Percentiles rank a stretch among this genome's conserved stretches.
Evolutionary conservation across 1,139 yeast genomes (phyloP).

Genomic region (Hansenula lynferdii): DNA sequence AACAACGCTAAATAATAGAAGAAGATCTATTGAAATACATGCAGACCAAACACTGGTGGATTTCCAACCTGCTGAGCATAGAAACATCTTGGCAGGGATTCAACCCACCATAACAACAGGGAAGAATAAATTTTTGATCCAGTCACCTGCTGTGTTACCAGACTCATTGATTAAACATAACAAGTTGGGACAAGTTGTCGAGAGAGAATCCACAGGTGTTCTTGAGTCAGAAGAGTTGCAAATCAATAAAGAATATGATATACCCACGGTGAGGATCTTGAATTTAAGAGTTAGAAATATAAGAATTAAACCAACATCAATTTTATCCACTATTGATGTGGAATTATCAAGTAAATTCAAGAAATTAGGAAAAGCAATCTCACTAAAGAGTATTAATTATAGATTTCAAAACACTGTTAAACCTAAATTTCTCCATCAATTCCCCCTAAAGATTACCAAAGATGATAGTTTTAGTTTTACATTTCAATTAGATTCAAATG

Average conservation of each 20-base stretch:
- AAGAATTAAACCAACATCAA: conserved; percentile 45
- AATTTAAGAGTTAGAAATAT: conserved; percentile 54
- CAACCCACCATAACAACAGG: conserved; percentile 14
- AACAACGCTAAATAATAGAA: conserved; percentile 1
- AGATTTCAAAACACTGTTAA: conserved; percentile 34
- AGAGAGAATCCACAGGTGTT: too few relatives aligned
- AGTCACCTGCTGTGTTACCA: conserved; percentile 10
- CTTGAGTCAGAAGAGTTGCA: neutral
- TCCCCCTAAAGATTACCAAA: conserved; percentile 27
- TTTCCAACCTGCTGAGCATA: conserved; percentile 16
- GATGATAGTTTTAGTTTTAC: conserved; percentile 36
- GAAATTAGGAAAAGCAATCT: conserved; percentile 22
- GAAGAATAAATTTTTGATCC: conserved; percentile 3
- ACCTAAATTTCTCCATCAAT: conserved; percentile 24
- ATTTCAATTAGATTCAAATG: conserved; percentile 33
- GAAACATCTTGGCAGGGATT: conserved; percentile 20
- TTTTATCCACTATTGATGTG: conserved; percentile 52
- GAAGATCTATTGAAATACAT: neutral
- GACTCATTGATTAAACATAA: conserved; percentile 20
- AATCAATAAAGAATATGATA: conserved; percentile 9
- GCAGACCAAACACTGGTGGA: neutral
- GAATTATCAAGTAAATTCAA: conserved; percentile 44
- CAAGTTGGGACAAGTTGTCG: conserved; percentile 13
- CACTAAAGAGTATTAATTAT: conserved; percentile 33
- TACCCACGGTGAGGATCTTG: conserved; percentile 45